Evolutionary conservation across 208 protist species (phyloP).

Genomic region (Leishmania braziliensis): DNA sequence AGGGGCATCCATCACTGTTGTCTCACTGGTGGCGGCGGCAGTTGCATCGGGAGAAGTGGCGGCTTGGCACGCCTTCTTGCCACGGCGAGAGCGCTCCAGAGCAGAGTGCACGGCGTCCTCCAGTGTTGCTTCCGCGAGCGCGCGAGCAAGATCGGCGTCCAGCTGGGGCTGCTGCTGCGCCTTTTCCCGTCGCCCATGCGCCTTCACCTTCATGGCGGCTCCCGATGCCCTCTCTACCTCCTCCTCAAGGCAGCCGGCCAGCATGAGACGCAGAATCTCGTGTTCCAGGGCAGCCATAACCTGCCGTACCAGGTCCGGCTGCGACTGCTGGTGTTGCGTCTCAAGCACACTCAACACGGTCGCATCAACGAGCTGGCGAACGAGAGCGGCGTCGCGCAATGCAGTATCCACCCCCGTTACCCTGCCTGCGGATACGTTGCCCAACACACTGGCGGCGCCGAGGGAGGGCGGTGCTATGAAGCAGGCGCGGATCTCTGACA

Average conservation of each 20-base stretch:
- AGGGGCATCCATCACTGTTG: not conserved
- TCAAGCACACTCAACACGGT: constrained; percentile 19
- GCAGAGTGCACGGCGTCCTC: constrained; percentile 12
- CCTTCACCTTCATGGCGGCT: not conserved
- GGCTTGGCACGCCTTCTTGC: not conserved
- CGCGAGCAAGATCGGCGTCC: constrained; percentile 3
- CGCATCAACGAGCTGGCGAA: constrained; percentile 12
- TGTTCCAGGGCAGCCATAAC: constrained; percentile 21
- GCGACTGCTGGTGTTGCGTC: not conserved
- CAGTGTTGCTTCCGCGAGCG: constrained; percentile 20
- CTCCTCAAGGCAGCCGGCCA: constrained; percentile 3
- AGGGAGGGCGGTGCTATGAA: constrained; percentile 16
- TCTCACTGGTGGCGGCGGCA: not conserved
- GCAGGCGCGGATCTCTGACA: constrained; percentile 37
- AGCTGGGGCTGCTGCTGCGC: not conserved
- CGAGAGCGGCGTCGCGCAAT: not conserved
- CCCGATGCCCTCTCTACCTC: not conserved
- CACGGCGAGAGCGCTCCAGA: not conserved
- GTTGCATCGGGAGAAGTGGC: not conserved
- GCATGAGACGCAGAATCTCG: constrained; percentile 24
- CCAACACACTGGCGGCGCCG: not conserved
- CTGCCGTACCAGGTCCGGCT: constrained; percentile 14
- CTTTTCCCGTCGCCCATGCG: not conserved
- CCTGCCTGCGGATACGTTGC: not conserved
- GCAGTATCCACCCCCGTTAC: not conserved